Evolutionary conservation across 495 filamentous ascomycete genomes (phyloP), one percentile per base, ranked within the genome.

Genomic region (Ramalina peruviana): DNA sequence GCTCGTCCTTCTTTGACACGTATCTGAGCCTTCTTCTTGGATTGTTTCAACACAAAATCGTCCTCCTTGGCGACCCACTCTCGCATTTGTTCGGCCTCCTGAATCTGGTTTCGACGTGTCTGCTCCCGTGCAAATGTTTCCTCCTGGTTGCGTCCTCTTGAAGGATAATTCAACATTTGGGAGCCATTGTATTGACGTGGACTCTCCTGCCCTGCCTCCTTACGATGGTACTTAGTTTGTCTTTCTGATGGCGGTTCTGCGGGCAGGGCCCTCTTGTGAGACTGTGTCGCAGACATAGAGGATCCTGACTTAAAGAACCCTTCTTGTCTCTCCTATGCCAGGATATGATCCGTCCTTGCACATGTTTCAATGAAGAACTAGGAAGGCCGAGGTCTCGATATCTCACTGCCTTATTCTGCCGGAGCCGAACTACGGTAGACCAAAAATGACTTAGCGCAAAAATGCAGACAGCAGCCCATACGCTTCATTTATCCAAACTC

Each of bases 11-110:
- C 89, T 54, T 88, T 85, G n/a, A 97, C 88, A 6, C 92, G 81
- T 50, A 99, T 94, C 58, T 88, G 86, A 36, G 92, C 90, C 71
- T 96, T 97, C 71, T 93, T 97, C 69, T 96, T 97, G 23, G 92
- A 83, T 63, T 99, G 92, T 63, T 89, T 88, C 54, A 99, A 71
- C 19, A 99, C 92, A 60, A 99, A 99, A 47, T 83, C 77, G 67
- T 97, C 92, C 65, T 99, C 92, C 60, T 92, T 85, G 46, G 89
- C 82, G 20, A 99, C 82, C 76, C 93, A 99, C 57, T 81, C 72
- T 37, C 81, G 73, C 56, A 78, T 84, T 55, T 86, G 86, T 61
- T 89, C 81, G 48, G 87, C 85, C 59, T 83, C 80, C 56, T 81
- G 75, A 4, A 78, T 67, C 48, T 77, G 69, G 53, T 81, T 82